phyloP scores from a whole-genome alignment of 139 green algal species.

The Mychonastes homosphaera region DNA sequence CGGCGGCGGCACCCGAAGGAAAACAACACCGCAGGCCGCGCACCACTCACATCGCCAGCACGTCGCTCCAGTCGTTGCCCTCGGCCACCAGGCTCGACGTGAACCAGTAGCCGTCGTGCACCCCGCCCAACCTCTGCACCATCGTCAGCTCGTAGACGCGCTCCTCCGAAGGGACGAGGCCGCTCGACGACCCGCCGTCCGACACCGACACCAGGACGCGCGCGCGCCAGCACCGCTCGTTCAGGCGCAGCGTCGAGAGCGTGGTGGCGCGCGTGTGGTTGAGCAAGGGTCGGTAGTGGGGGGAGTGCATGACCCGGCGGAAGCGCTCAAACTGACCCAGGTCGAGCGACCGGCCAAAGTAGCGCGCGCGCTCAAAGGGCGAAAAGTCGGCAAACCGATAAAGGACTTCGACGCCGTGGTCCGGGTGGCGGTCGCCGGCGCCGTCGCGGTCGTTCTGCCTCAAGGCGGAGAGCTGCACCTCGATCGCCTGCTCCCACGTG shows the following conservation, averaged over 20 bases:
- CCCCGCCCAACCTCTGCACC: constrained; percentile 28
- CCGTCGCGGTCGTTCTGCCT: constrained; percentile 45
- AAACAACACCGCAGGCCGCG: no score
- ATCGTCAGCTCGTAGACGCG: constrained; percentile 13
- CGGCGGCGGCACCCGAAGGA: no score
- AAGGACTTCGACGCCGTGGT: constrained; percentile 54
- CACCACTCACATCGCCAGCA: constrained; percentile 12
- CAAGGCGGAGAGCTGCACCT: constrained; percentile 41
- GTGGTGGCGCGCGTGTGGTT: constrained; percentile 26
- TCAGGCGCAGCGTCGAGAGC: constrained; percentile 38
- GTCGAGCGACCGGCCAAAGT: constrained; percentile 66
- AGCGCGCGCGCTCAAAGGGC: constrained; percentile 42
- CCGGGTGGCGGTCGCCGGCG: constrained; percentile 28
- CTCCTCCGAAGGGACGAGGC: constrained; percentile 5
- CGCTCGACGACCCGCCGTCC: background rate
- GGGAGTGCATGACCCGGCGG: constrained; percentile 47
- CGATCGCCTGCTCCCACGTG: constrained; percentile 33
- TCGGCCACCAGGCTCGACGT: constrained; percentile 31
- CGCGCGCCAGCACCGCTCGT: background rate
- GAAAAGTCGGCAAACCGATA: constrained; percentile 68
- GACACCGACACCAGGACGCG: background rate
- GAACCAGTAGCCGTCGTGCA: constrained; percentile 44
- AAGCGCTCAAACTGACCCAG: constrained; percentile 71
- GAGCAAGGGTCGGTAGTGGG: constrained; percentile 37
- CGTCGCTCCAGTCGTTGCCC: constrained; percentile 12